Conservation (phyloP, 257 asterid species). For the Mitragyna speciosa region DNA sequence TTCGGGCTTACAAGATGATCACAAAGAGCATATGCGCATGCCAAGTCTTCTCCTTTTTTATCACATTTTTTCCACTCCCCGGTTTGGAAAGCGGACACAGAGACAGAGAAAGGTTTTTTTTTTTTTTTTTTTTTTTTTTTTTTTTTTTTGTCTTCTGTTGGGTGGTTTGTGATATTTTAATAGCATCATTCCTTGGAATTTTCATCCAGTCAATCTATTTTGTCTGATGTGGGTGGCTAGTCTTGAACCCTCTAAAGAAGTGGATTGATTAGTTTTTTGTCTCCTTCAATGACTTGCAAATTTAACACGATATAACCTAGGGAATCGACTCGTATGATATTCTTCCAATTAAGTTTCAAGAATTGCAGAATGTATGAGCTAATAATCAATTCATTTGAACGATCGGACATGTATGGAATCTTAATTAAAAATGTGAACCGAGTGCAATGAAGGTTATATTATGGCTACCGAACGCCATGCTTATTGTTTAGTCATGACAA, state of each 20-base stretch:
- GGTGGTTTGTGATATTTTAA: not conserved
- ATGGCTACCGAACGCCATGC: not conserved
- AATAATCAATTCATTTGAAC: not conserved
- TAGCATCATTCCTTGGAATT: constrained; percentile 32
- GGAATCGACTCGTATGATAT: constrained; percentile 24
- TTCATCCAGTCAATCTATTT: constrained; percentile 10
- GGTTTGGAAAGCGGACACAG: no score
- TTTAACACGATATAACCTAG: constrained; percentile 29
- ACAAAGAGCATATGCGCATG: no score
- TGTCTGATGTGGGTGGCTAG: not conserved
- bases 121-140: no score
- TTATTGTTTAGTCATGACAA: not conserved
- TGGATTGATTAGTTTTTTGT: not conserved
- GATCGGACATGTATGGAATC: not conserved
- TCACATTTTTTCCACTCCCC: no score
- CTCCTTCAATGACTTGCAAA: not conserved
- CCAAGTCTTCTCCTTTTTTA: not conserved
- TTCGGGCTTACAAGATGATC: no score
- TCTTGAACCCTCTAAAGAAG: not conserved
- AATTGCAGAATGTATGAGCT: not conserved
- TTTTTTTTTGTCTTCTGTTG: no score
- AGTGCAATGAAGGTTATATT: not conserved
- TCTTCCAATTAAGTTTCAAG: not conserved
- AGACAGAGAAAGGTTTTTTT: no score
- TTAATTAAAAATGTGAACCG: not conserved